Conservation (phyloP, 108 stramenopile genomes). For the Nannochloropsis gaditana region DNA sequence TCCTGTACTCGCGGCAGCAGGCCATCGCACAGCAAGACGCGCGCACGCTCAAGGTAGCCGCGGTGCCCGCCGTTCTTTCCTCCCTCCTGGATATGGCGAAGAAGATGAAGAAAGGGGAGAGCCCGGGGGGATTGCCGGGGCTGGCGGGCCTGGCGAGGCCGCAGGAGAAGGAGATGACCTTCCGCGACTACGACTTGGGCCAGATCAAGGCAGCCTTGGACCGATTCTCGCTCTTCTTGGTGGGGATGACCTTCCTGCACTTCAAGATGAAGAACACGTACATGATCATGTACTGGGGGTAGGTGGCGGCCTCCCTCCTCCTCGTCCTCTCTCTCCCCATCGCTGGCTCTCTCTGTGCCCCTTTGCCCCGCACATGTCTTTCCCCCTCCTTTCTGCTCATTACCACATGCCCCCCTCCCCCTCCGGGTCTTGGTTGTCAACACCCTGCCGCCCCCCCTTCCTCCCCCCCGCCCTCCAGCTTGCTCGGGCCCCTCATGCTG, state of each 20-base stretch:
- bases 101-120: not conserved
- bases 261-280: constrained; percentile 20
- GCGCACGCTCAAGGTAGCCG: not conserved
- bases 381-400: not conserved
- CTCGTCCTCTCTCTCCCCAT: not conserved
- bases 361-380: not conserved
- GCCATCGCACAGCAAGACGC: not conserved
- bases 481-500: not conserved
- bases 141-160: not conserved
- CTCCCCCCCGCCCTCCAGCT: not conserved
- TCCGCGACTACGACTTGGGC: not conserved
- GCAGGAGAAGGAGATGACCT: constrained; percentile 7
- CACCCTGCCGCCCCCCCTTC: not conserved
- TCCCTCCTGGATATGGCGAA: not conserved
- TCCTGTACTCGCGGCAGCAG: not conserved
- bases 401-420: not conserved
- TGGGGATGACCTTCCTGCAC: constrained; percentile 7
- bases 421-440: not conserved
- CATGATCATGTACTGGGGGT: constrained; percentile 20
- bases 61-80: not conserved
- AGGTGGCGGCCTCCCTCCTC: not conserved
- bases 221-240: not conserved
- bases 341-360: not conserved
- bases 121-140: not conserved
- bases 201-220: not conserved